Percentiles rank a stretch among this genome's conserved stretches.
phyloP scores from a whole-genome alignment of 208 protist species.

The Acanthamoeba triangularis region DNA sequence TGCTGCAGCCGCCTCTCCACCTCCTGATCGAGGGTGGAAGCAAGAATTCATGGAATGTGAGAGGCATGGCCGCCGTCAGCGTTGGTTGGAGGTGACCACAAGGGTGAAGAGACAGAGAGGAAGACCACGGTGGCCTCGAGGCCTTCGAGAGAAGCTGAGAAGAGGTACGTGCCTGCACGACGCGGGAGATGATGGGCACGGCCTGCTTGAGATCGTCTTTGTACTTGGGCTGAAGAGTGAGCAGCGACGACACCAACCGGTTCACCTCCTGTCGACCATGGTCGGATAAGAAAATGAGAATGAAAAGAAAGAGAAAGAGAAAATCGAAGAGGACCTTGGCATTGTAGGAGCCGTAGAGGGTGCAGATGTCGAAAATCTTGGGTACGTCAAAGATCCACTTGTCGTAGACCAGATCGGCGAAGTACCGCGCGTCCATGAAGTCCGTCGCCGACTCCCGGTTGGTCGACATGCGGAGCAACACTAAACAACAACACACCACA shows the following conservation, averaged over 20 bases:
- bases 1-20: conserved; percentile 57
- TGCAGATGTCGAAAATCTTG: conserved; percentile 75
- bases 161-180: neutral
- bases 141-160: too few species aligned
- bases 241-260: conserved; percentile 43
- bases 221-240: conserved; percentile 57
- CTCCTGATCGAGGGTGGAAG: neutral
- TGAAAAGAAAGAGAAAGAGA: neutral
- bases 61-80: too few species aligned
- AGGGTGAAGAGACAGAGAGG: too few species aligned
- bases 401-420: conserved; percentile 61
- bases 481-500: too few species aligned
- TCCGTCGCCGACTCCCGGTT: conserved; percentile 42
- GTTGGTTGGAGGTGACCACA: neutral
- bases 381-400: conserved; percentile 76
- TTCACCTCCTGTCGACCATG: conserved; percentile 48
- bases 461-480: conserved; percentile 74
- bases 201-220: conserved; percentile 34
- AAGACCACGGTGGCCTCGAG: too few species aligned
- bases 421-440: conserved; percentile 59
- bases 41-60: too few species aligned
- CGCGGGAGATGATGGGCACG: conserved; percentile 27
- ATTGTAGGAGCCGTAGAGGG: conserved; percentile 69
- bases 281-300: neutral
- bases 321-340: neutral